Evolutionary conservation across 352 stramenopile species (phyloP), one percentile per base, ranked within the genome.

Genomic region (Phytophthora constricta): DNA sequence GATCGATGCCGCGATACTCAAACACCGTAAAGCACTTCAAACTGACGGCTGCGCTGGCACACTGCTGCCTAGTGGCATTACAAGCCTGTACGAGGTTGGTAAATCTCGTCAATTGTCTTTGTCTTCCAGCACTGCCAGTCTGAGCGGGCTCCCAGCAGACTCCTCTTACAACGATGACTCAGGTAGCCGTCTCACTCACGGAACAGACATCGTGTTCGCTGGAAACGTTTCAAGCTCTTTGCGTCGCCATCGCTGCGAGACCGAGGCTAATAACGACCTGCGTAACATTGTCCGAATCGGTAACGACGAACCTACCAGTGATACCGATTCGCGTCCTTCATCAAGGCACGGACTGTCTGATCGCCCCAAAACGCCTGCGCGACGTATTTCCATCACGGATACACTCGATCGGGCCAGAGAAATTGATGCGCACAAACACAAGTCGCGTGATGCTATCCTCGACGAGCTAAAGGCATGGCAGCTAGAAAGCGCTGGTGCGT

Each of bases 211-310:
- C 28, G 87, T 96, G 2, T 95, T 97, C 71, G 89, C 90, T 2
- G 90, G 90, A 42, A 96, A 96, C 65, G 82, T 96, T n/a, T 93
- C 88, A 2, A 94, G 86, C 20, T 82, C 89, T 3, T 60, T 96
- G 51, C 81, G 89, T 13, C 77, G 86, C 5, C 86, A 91, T 53
- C 74, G 87, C 28, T 87, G 76, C 45, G 85, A 93, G 65, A 82
- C 73, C 17, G 81, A 92, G 61, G 49, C 65, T n/a, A 34, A 3
- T 9, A 20, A 54, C 26, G 23, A 61, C 39, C 26, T 62, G 2
- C 25, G 22, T 16, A 58, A 28, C 19, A 53, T 48, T 9, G 22
- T 25, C 2, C 22, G 26, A 34, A 27, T 19, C 23, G 62, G 31
- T 16, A 45, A 20, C 3, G 54, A 62, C 42, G 46, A 11, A 14